phyloP scores from a whole-genome alignment of 2,329 filamentous ascomycete species.

The Ceratocystis colombiana region DNA sequence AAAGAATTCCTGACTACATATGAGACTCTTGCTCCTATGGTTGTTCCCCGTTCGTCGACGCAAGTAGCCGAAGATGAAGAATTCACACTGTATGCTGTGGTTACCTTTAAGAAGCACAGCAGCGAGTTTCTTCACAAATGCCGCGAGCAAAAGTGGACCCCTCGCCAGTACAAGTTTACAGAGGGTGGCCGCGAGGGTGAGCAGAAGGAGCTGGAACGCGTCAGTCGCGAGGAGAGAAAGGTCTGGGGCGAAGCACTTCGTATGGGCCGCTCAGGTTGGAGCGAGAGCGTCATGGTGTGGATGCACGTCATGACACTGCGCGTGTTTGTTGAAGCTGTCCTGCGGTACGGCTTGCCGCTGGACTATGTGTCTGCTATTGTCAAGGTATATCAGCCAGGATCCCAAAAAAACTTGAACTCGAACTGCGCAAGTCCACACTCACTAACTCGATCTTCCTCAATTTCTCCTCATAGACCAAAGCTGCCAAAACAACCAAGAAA shows the following conservation, averaged over 20 bases:
- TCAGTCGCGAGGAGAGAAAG: slow-evolving; percentile 77
- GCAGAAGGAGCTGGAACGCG: slow-evolving; percentile 70
- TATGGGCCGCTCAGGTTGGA: slow-evolving; percentile 83
- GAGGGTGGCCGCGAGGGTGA: slow-evolving; percentile 86
- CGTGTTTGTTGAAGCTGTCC: slow-evolving; percentile 96
- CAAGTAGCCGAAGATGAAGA: slow-evolving; percentile 80
- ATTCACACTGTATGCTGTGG: slow-evolving; percentile 78
- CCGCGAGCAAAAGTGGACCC: slow-evolving; percentile 87
- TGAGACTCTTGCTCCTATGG: slow-evolving; percentile 80
- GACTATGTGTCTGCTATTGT: slow-evolving; percentile 79
- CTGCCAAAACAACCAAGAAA: slow-evolving; percentile 70
- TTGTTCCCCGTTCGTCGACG: slow-evolving; percentile 77
- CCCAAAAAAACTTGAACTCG: too few species aligned
- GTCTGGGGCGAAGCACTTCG: slow-evolving; percentile 85
- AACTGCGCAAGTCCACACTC: too few species aligned
- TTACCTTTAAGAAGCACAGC: slow-evolving; percentile 85
- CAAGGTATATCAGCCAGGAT: slow-evolving; percentile 50
- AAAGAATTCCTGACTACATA: slow-evolving; percentile 87
- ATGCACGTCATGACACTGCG: slow-evolving; percentile 81
- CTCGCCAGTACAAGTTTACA: slow-evolving; percentile 85
- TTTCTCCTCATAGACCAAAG: slow-evolving; percentile 31
- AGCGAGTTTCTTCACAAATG: slow-evolving; percentile 84
- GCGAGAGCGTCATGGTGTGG: slow-evolving; percentile 93
- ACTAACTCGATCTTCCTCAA: too few species aligned
- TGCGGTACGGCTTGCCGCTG: slow-evolving; percentile 84